Percentiles rank a stretch among this genome's conserved stretches.
Conservation (phyloP, 164 flowering plant genomes). For the Magnolia kwangsiensis region DNA sequence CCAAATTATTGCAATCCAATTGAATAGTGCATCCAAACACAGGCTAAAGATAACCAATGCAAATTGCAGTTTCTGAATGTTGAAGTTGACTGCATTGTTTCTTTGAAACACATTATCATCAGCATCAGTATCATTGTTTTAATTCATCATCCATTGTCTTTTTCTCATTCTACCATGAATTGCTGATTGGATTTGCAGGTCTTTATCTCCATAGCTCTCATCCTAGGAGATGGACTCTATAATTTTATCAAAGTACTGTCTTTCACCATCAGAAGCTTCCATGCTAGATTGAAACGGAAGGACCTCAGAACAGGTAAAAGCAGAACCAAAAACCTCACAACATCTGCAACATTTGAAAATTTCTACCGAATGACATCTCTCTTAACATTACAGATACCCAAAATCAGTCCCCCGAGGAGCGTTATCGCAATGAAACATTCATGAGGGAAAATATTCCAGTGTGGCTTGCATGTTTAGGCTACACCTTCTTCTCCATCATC, state of each 20-base stretch:
- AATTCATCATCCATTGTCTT: background rate
- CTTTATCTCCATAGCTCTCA: slow-evolving; percentile 71
- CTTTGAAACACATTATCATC: too few species aligned
- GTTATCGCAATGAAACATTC: slow-evolving; percentile 55
- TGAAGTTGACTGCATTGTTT: too few species aligned
- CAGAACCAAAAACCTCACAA: background rate
- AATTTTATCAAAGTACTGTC: slow-evolving; percentile 60
- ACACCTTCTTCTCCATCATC: slow-evolving; percentile 46
- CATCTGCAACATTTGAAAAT: background rate
- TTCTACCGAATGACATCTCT: background rate
- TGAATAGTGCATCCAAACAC: too few species aligned
- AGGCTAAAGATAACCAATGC: too few species aligned
- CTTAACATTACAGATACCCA: slow-evolving; percentile 33
- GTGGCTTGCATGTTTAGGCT: slow-evolving; percentile 64
- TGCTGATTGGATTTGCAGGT: slow-evolving; percentile 43
- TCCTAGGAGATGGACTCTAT: slow-evolving; percentile 90
- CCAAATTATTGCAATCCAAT: too few species aligned
- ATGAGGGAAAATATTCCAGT: slow-evolving; percentile 64
- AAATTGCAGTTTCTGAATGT: too few species aligned
- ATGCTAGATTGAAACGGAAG: slow-evolving; percentile 24
- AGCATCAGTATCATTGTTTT: too few species aligned
- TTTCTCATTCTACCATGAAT: background rate
- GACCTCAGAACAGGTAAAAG: slow-evolving; percentile 35
- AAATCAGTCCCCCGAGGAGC: slow-evolving; percentile 35
- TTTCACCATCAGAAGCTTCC: slow-evolving; percentile 37